These are phyloP conservation scores for Aspergillus calidoustus DNA, from an alignment of 2,329 filamentous ascomycete genomes.

Conservation along the genomic window DNA sequence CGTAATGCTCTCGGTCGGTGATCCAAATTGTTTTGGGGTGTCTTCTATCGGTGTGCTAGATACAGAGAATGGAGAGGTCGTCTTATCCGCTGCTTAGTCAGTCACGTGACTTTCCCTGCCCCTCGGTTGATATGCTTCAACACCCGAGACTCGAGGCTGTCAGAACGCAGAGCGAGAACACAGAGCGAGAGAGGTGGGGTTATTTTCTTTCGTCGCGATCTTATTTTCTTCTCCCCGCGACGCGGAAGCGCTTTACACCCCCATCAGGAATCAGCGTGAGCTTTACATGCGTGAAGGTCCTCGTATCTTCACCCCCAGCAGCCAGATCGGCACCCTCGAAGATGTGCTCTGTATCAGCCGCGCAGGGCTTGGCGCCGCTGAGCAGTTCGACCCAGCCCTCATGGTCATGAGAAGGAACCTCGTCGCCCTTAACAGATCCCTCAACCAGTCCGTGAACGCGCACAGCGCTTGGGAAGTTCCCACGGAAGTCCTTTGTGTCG, in stretches of 20 bases:
- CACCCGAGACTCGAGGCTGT: too few relatives aligned
- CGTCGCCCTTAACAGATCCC: constrained; percentile 19
- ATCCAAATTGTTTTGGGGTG: too few relatives aligned
- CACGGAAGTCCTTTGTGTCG: constrained; percentile 52
- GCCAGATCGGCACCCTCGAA: constrained; percentile 53
- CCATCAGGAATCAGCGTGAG: constrained; percentile 92
- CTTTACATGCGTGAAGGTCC: constrained; percentile 79
- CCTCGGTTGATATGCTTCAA: too few relatives aligned
- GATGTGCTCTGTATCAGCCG: constrained; percentile 48
- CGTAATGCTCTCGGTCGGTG: too few relatives aligned
- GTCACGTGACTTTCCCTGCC: too few relatives aligned
- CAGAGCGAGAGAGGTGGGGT: too few relatives aligned
- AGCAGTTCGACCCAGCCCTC: constrained; percentile 44
- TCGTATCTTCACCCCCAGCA: constrained; percentile 67
- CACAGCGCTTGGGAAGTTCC: constrained; percentile 48
- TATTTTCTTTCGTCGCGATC: too few relatives aligned
- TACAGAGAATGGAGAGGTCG: too few relatives aligned
- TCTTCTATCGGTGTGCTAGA: too few relatives aligned
- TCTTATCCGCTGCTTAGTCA: too few relatives aligned
- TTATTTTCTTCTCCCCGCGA: constrained; percentile 62
- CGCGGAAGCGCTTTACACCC: constrained; percentile 83
- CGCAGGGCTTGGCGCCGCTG: constrained; percentile 41
- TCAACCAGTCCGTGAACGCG: constrained; percentile 43
- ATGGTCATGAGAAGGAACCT: constrained; percentile 40
- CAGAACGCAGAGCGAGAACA: too few relatives aligned